Conservation (phyloP, 805 yeast species). For the Candida vaughaniae region DNA sequence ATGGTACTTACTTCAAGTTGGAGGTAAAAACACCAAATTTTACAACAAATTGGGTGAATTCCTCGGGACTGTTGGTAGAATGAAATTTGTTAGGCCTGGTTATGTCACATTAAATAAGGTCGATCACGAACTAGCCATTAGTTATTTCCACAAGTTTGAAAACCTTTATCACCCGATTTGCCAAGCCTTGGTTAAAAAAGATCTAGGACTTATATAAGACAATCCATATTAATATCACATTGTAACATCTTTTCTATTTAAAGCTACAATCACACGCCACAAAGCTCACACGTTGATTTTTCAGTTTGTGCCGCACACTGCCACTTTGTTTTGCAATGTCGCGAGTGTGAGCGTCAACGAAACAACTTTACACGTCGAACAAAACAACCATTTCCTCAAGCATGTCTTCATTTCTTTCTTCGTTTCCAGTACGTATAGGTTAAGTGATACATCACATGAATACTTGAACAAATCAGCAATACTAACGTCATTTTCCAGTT, state of each 20-base stretch:
- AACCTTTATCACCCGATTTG: conserved; percentile 81
- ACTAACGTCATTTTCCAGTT: too few relatives aligned
- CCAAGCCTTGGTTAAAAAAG: conserved; percentile 77
- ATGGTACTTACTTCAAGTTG: conserved; percentile 68
- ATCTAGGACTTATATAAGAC: conserved; percentile 50
- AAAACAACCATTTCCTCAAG: not conserved
- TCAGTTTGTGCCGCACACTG: not conserved
- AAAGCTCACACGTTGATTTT: not conserved
- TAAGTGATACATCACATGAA: too few relatives aligned
- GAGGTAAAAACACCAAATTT: conserved; percentile 46
- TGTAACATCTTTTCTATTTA: not conserved
- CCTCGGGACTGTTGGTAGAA: conserved; percentile 90
- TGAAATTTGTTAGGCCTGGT: conserved; percentile 92
- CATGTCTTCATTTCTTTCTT: conserved; percentile 37
- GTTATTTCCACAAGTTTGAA: conserved; percentile 61
- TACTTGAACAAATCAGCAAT: too few relatives aligned
- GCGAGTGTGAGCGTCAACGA: conserved; percentile 6
- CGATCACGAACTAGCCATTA: conserved; percentile 62
- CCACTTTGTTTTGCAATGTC: conserved; percentile 1
- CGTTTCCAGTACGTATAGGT: conserved; percentile 35
- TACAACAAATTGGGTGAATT: conserved; percentile 67
- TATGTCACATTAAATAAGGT: conserved; percentile 63
- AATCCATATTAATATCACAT: conserved; percentile 2
- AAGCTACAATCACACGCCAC: not conserved
- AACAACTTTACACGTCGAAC: conserved; percentile 14